Conservation (phyloP, 148 eudicot species). For the Dysphania ambrosioides region DNA sequence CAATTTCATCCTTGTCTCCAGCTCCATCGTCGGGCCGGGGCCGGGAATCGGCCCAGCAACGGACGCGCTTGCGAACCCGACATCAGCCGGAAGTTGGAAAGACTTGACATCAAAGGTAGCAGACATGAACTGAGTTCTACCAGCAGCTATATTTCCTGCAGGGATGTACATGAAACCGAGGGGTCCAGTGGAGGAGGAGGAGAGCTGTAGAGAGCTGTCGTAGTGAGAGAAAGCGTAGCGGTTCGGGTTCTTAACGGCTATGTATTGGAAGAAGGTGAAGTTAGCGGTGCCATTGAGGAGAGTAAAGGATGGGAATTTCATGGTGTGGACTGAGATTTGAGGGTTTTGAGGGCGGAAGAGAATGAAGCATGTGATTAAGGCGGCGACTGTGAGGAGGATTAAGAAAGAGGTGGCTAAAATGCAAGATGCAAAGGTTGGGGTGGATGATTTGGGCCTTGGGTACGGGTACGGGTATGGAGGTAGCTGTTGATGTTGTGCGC, state of each 20-base stretch:
- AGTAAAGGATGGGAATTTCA: conserved; percentile 70
- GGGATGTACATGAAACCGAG: conserved; percentile 79
- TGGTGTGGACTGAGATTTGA: conserved; percentile 58
- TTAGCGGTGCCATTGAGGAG: conserved; percentile 53
- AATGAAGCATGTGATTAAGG: conserved; percentile 47
- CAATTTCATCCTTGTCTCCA: conserved; percentile 74
- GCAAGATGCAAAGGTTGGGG: conserved; percentile 54
- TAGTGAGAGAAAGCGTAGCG: conserved; percentile 80
- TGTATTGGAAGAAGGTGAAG: conserved; percentile 81
- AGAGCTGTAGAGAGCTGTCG: conserved; percentile 84
- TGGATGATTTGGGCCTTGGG: conserved; percentile 35
- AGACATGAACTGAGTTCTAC: conserved; percentile 62
- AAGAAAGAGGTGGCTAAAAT: conserved; percentile 66
- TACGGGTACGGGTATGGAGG: conserved; percentile 14
- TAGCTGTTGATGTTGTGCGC: conserved; percentile 14
- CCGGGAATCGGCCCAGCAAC: conserved; percentile 21
- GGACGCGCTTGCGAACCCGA: conserved; percentile 15
- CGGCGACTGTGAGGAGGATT: conserved; percentile 34
- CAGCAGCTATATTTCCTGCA: conserved; percentile 66
- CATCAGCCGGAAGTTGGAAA: conserved; percentile 43
- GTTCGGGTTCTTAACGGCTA: conserved; percentile 80
- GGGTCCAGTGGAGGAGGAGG: conserved; percentile 37
- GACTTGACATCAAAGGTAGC: conserved; percentile 70
- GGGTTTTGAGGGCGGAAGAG: conserved; percentile 77
- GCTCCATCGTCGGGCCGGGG: conserved; percentile 50